Base-by-base conservation (phyloP, 345 rosid genomes). In the Isatis tinctoria region DNA sequence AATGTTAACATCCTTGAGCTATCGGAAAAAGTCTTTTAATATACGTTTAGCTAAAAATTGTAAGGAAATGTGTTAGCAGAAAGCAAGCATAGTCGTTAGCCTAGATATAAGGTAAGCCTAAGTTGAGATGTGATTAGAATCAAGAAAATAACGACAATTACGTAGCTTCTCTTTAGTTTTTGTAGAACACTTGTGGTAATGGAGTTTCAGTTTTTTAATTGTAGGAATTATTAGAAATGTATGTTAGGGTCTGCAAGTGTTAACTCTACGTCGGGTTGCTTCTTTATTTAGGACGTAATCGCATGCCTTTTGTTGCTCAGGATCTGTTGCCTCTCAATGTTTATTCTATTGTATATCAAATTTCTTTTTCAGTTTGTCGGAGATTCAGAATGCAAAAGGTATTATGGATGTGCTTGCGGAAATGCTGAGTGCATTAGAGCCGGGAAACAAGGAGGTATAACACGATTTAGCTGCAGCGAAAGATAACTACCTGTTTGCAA, bases 351-450 rank as follows among this genome's bases (percentile, higher is more conserved):
- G 75, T 78, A 47, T 74, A 67, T 72, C 67, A 60, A 82, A 51
- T 68, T 78, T 74, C 30, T 51, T 82, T 81, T 79, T 35, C 79
- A 96, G 99, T 81, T 73, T 92, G 92, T 80, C 95, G 56, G 99
- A 96, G 86, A 89, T 92, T 80, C 99, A 96, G 81, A 96, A 92
- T 82, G 99, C 99, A 30, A 90, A 95, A 53, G 98, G 97, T 63
- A 87, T 92, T 56, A 87, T 96, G 96, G 99, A 96, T 74, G 98
- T 96, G 59, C 96, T 96, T 77, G 79, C 95, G n/a, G 99, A 96
- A 84, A 96, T 96, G 98, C 86, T 96, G 63, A 92, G 47, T 87
- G 99, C 98, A 62, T 45, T 96, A 73, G 97, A 88, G 70, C 98
- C 98, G 10, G 85, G 81, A 51, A 92, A 92, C 81, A 85, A 79